Evolutionary conservation across 768 basidiomycete species (phyloP), one percentile per base, ranked within the genome.

Genomic region (Crepidotus variabilis): DNA sequence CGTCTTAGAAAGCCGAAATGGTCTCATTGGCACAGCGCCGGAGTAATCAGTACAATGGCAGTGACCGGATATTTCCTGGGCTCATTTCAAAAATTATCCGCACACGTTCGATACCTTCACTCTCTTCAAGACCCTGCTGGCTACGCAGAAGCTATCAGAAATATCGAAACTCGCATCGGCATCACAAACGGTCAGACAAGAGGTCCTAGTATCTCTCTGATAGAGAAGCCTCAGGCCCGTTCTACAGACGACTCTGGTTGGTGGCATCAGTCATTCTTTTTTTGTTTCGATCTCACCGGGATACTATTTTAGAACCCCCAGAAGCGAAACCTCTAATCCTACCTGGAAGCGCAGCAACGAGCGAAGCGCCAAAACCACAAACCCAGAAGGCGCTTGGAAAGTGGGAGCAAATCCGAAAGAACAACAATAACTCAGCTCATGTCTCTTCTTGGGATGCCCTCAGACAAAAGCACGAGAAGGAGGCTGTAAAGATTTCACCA

Each of bases 331-430:
- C 18, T 50, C 56, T 32, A 62, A 50, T 49, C 56, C 51, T 28
- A 60, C 62, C 59, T 54, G 46, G 34, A 60, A 13, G 5, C 39
- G 56, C 5, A 24, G 9, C 24, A 21, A 47, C 21, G 43, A 11
- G 18, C 9, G 52, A 16, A 20, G 53, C 58, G 21, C 18, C 63
- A 36, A 33, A 55, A 39, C 33, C 51, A 50, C 51, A 64, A n/a
- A 34, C 65, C 47, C 62, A 51, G 51, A 57, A 52, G 36, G 57
- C 62, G 55, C 65, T 50, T 35, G 80, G 70, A 51, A 80, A 74
- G 57, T 90, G 88, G 88, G 85, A 87, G 33, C 78, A 85, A 58
- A 84, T 90, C 48, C 83, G 87, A 53, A 72, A 74, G 46, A 79
- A 72, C 32, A 86, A 86, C 57, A 60, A 66, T 48, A 72, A 71